Percentiles rank a stretch among this genome's conserved stretches.
Evolutionary conservation across 257 asterid species (phyloP).

Genomic region (Marsdenia floribunda): DNA sequence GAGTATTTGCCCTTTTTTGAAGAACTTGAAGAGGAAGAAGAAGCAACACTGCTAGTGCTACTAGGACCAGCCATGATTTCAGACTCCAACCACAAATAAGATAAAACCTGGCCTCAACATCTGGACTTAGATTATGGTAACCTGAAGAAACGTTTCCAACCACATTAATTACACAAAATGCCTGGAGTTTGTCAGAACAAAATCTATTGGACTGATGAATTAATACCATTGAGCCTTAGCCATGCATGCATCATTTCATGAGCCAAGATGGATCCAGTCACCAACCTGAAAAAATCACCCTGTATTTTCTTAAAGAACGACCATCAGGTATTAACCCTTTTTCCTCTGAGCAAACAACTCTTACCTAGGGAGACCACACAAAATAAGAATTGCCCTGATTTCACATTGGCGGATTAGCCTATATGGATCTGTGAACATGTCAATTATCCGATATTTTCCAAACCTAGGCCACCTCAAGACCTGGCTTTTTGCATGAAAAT

Average conservation of each 20-base stretch:
- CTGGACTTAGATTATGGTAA: conserved; percentile 59
- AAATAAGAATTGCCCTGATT: too few relatives aligned
- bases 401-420: conserved; percentile 57
- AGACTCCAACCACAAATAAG: conserved; percentile 95
- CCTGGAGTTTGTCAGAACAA: too few relatives aligned
- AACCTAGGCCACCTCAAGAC: conserved; percentile 73
- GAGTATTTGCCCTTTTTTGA: conserved; percentile 90
- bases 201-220: too few relatives aligned
- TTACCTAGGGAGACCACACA: too few relatives aligned
- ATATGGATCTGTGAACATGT: conserved; percentile 91
- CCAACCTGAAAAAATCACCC: too few relatives aligned
- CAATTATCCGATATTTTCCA: conserved; percentile 76
- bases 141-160: conserved; percentile 82
- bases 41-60: conserved; percentile 37
- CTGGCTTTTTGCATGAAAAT: conserved; percentile 30
- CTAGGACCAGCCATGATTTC: conserved; percentile 67
- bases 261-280: too few relatives aligned
- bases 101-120: conserved; percentile 91
- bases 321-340: too few relatives aligned
- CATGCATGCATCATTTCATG: too few relatives aligned
- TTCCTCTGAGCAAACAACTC: too few relatives aligned
- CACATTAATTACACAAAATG: too few relatives aligned
- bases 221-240: too few relatives aligned
- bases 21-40: conserved; percentile 56
- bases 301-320: too few relatives aligned